Conservation (phyloP, 352 stramenopile species). For the Globisporangium carolinianum region DNA sequence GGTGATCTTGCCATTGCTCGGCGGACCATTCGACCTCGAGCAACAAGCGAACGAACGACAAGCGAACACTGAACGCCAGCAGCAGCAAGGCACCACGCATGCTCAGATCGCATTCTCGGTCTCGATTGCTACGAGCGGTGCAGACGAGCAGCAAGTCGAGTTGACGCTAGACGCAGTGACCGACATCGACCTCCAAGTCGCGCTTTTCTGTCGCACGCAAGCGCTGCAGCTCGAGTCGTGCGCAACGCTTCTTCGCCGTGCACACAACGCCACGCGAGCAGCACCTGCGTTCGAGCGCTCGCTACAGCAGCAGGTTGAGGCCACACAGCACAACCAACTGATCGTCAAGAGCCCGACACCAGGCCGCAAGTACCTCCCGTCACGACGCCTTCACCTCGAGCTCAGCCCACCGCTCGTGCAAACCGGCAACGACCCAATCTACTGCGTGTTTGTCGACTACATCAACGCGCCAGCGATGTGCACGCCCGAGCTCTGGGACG, state of each 20-base stretch:
- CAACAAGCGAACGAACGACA: not conserved
- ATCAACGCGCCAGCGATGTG: conserved; percentile 15
- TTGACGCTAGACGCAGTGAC: conserved; percentile 10
- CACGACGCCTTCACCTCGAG: conserved; percentile 40
- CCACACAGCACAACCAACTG: conserved; percentile 1
- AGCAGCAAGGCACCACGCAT: not conserved
- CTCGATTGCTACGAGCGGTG: not conserved
- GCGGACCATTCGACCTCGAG: no score
- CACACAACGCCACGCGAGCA: conserved; percentile 12
- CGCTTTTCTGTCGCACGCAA: conserved; percentile 28
- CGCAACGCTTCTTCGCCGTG: conserved; percentile 21
- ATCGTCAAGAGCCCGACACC: conserved; percentile 21
- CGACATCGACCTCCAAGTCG: conserved; percentile 34
- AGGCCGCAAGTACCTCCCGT: conserved; percentile 22
- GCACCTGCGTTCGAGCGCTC: conserved; percentile 13
- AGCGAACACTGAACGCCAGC: not conserved
- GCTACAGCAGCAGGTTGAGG: not conserved
- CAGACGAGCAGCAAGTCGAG: conserved; percentile 14
- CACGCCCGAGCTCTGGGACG: conserved; percentile 19
- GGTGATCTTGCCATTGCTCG: no score
- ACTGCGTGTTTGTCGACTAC: conserved; percentile 37
- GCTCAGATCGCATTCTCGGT: conserved; percentile 14
- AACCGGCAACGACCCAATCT: conserved; percentile 14
- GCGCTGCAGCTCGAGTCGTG: conserved; percentile 20
- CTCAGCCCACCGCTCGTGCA: conserved; percentile 19